Conservation (phyloP, 2,329 filamentous ascomycete genomes). For the Clonostachys byssicola region DNA sequence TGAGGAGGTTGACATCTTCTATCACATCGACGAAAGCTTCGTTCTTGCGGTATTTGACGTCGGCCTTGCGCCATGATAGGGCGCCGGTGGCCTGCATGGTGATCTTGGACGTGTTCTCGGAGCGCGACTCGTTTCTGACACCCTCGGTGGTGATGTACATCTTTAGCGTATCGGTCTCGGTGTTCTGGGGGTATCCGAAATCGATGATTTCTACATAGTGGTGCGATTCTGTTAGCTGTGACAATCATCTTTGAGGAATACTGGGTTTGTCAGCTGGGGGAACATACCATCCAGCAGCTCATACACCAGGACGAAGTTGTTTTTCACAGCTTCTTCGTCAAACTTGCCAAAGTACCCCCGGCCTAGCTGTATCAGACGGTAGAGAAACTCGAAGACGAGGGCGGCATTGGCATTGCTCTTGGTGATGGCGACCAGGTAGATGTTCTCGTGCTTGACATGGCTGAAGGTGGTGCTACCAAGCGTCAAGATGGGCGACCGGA, state of each 20-base stretch:
- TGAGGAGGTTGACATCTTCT: slow-evolving; percentile 96
- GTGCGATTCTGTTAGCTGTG: neutral
- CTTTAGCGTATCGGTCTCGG: slow-evolving; percentile 96
- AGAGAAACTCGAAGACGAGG: slow-evolving; percentile 96
- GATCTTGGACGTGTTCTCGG: slow-evolving; percentile 94
- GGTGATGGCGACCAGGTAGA: slow-evolving; percentile 94
- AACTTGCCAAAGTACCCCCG: slow-evolving; percentile 98
- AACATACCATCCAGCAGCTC: slow-evolving; percentile 83
- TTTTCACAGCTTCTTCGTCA: slow-evolving; percentile 99
- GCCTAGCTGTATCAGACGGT: slow-evolving; percentile 83
- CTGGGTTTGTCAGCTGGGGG: no score
- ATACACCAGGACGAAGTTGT: slow-evolving; percentile 98
- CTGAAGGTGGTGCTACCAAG: slow-evolving; percentile 97
- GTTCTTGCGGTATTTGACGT: slow-evolving; percentile 99
- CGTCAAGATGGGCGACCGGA: slow-evolving; percentile 94
- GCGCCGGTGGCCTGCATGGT: slow-evolving; percentile 99
- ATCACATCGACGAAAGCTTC: slow-evolving; percentile 99
- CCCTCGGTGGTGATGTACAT: slow-evolving; percentile 99
- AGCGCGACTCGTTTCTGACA: slow-evolving; percentile 83
- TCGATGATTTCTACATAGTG: slow-evolving; percentile 78
- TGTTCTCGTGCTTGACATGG: slow-evolving; percentile 99
- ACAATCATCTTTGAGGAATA: neutral
- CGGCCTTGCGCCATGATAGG: slow-evolving; percentile 91
- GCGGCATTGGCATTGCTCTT: slow-evolving; percentile 99
- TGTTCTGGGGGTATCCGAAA: slow-evolving; percentile 98